Percentiles rank a stretch among this genome's conserved stretches.
Evolutionary conservation across 441 rosid genomes (phyloP).

Genomic region (Adansonia grandidieri): DNA sequence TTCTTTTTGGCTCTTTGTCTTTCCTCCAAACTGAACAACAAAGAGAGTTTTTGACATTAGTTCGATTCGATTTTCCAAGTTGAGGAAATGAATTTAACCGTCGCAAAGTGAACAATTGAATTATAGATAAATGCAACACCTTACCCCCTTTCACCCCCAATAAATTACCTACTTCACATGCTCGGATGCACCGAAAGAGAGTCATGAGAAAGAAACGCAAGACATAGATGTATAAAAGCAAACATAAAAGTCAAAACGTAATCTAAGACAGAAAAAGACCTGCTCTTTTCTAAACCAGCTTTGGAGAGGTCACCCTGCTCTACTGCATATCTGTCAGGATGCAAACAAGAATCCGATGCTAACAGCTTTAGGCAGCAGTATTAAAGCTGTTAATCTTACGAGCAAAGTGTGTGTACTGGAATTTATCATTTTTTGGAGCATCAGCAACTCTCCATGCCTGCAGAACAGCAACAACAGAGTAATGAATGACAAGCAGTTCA

Average conservation of each 20-base stretch:
- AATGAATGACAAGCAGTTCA: background rate
- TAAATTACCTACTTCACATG: no score
- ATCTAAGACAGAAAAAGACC: conserved; percentile 44
- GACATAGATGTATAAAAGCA: background rate
- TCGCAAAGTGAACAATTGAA: background rate
- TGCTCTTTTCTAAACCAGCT: conserved; percentile 85
- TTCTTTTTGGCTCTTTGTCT: conserved; percentile 91
- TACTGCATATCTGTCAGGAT: conserved; percentile 89
- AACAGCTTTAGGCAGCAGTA: conserved; percentile 87
- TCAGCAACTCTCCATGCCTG: conserved; percentile 89
- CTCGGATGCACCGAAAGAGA: background rate
- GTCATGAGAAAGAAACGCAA: background rate
- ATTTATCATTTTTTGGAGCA: conserved; percentile 40
- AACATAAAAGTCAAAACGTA: background rate
- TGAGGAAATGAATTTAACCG: background rate
- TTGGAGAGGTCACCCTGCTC: conserved; percentile 84
- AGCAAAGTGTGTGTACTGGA: conserved; percentile 69
- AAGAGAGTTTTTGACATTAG: conserved; percentile 22
- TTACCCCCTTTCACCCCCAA: no score
- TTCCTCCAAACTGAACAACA: conserved; percentile 75
- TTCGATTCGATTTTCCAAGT: background rate
- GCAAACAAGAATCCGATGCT: conserved; percentile 88
- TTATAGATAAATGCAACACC: background rate
- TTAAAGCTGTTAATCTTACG: conserved; percentile 91
- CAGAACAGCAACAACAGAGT: conserved; percentile 20